phyloP scores from a whole-genome alignment of 129 eudicot species.

The Centrapalus pauciflorus region DNA sequence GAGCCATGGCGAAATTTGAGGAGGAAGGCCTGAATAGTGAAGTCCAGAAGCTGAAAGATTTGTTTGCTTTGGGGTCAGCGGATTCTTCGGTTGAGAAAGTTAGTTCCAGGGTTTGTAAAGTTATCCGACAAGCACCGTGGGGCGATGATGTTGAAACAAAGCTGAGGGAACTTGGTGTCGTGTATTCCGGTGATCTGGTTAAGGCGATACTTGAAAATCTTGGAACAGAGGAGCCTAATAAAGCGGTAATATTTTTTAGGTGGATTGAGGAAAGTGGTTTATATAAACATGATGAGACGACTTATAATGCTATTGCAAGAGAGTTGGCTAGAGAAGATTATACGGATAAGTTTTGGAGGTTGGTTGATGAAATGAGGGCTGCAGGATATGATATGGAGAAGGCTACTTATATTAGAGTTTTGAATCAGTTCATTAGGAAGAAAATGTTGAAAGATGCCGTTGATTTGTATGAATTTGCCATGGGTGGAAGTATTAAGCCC shows the following conservation, averaged over 20 bases:
- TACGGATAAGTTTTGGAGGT: constrained; percentile 60
- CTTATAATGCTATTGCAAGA: constrained; percentile 52
- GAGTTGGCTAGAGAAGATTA: constrained; percentile 60
- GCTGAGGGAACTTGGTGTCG: constrained; percentile 37
- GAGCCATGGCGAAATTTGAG: constrained; percentile 47
- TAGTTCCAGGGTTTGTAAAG: constrained; percentile 39
- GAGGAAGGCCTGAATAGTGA: constrained; percentile 46
- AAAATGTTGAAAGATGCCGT: constrained; percentile 61
- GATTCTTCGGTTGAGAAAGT: constrained; percentile 30
- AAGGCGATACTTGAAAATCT: constrained; percentile 41
- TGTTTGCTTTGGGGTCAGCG: constrained; percentile 42
- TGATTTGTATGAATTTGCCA: constrained; percentile 65
- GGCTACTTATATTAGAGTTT: constrained; percentile 37
- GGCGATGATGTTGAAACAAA: constrained; percentile 61
- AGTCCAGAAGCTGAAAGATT: constrained; percentile 41
- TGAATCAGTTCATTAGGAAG: constrained; percentile 46
- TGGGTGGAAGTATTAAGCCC: constrained; percentile 57
- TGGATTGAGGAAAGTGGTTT: constrained; percentile 74
- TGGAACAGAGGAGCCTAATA: constrained; percentile 55
- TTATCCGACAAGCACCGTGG: constrained; percentile 49
- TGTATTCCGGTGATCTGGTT: constrained; percentile 52
- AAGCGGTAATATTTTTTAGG: constrained; percentile 68
- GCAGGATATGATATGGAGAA: constrained; percentile 48
- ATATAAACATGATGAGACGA: constrained; percentile 55
- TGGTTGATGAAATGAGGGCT: constrained; percentile 60